Evolutionary conservation across 768 basidiomycete genomes (phyloP).

Genomic region (Nidularia pulvinata): DNA sequence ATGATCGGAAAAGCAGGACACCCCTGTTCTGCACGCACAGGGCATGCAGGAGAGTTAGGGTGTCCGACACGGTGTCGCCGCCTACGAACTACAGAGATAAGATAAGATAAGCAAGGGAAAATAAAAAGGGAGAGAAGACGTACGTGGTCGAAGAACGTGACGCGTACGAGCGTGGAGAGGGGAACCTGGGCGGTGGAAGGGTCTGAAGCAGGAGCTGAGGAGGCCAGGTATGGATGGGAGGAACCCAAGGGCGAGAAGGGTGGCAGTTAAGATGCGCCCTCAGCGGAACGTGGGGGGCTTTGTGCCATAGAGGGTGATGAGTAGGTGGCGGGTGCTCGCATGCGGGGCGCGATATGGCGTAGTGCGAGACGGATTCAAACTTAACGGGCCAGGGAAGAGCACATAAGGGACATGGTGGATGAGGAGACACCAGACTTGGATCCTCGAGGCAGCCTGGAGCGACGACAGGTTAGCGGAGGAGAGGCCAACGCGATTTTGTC

Average conservation of each 20-base stretch:
- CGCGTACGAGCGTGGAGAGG: conserved; percentile 50
- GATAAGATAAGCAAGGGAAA: not conserved
- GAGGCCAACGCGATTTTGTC: no score
- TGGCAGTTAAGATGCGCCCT: not conserved
- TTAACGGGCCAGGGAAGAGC: no score
- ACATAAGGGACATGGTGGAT: no score
- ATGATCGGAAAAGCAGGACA: conserved; percentile 46
- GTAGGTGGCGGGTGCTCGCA: no score
- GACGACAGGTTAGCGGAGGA: no score
- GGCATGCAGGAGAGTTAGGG: conserved; percentile 59
- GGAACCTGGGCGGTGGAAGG: not conserved
- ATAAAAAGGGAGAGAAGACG: conserved; percentile 8
- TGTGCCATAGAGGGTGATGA: no score
- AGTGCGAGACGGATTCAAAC: no score
- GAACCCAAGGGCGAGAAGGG: not conserved
- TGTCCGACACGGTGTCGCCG: conserved; percentile 75
- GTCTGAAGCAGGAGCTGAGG: not conserved
- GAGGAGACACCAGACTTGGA: no score
- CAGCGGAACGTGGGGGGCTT: not conserved
- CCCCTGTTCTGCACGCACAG: conserved; percentile 75
- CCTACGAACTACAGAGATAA: conserved; percentile 71
- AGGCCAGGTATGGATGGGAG: not conserved
- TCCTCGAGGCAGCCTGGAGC: no score
- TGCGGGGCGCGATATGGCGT: no score
- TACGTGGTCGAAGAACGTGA: conserved; percentile 88